Evolutionary conservation across 2,329 filamentous ascomycete genomes (phyloP).

Genomic region (Aureobasidium mangrovei): DNA sequence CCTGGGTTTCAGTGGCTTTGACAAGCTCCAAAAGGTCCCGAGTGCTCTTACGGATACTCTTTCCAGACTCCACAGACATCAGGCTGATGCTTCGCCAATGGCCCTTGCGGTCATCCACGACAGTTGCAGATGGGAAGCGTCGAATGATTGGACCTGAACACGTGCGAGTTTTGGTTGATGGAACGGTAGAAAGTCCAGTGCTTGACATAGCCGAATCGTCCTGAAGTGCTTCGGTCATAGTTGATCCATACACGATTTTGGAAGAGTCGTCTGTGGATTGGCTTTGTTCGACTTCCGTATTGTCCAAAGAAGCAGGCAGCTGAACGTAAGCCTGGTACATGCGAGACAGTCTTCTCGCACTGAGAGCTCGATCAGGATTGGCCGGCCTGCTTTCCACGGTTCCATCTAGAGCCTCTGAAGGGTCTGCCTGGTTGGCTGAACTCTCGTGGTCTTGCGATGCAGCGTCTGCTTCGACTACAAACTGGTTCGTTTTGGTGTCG

Average conservation of each 20-base stretch:
- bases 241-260: not conserved
- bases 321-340: constrained; percentile 13
- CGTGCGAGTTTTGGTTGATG: not conserved
- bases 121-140: constrained; percentile 25
- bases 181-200: not conserved
- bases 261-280: not conserved
- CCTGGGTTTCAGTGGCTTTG: constrained; percentile 11
- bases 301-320: constrained; percentile 8
- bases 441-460: not conserved
- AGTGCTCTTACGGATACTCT: constrained; percentile 15
- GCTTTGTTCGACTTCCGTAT: not conserved
- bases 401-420: not conserved
- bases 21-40: constrained; percentile 15
- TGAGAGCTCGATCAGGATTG: not conserved
- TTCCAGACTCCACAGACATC: constrained; percentile 19
- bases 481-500: not conserved
- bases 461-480: not conserved
- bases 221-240: not conserved
- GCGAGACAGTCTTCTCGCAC: constrained; percentile 8
- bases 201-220: not conserved
- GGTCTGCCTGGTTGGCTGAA: not conserved
- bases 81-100: constrained; percentile 23
- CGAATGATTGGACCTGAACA: constrained; percentile 13
- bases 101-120: constrained; percentile 26
- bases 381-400: not conserved